A percentile compares a stretch with the other conserved stretches of the same genome.
phyloP scores from a whole-genome alignment of 2,329 filamentous ascomycete species.

The Corniculantispora saksenae region DNA sequence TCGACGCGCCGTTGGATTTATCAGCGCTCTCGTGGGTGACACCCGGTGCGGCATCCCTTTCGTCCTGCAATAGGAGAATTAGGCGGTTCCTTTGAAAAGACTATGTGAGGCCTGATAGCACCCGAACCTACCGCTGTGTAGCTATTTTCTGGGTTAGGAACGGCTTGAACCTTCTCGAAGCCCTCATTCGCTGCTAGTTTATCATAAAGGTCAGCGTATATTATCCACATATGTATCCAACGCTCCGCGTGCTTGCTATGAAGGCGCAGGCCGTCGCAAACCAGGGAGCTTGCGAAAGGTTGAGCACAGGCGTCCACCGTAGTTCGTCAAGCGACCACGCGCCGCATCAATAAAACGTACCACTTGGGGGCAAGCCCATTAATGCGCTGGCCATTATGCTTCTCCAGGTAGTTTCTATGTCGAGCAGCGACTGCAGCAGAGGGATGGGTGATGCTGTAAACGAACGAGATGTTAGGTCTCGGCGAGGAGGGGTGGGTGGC shows the following conservation, averaged over 20 bases:
- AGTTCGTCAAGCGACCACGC: neutral
- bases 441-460: neutral
- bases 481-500: slow-evolving; percentile 2
- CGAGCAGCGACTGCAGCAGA: neutral
- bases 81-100: neutral
- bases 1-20: neutral
- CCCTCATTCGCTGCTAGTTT: neutral
- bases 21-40: neutral
- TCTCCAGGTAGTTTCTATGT: neutral
- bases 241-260: too few relatives aligned
- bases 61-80: neutral
- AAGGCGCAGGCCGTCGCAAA: neutral
- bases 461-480: neutral
- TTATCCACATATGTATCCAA: neutral
- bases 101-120: neutral
- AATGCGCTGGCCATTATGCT: slow-evolving; percentile 1
- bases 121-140: neutral
- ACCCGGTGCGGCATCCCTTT: neutral
- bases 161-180: neutral
- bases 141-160: neutral
- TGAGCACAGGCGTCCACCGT: neutral
- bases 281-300: neutral
- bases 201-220: neutral
- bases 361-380: slow-evolving; percentile 11
- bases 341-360: neutral